phyloP scores from a whole-genome alignment of 2,329 filamentous ascomycete genomes.

The Pseudogymnoascus sp. region DNA sequence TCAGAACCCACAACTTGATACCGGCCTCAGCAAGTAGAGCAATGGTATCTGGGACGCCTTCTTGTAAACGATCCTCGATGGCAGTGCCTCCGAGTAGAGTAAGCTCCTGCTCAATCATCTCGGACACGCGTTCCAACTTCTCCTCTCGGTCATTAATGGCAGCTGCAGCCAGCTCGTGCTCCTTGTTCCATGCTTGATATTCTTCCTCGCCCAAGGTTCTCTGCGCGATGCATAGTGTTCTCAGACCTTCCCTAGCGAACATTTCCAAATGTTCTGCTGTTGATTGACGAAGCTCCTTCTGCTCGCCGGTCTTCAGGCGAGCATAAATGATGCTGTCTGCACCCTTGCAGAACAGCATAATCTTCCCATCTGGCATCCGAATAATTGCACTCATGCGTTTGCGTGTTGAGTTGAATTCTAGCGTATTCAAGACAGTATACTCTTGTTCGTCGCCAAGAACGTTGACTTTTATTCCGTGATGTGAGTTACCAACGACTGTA shows the following conservation, averaged over 20 bases:
- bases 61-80: slow-evolving; percentile 93
- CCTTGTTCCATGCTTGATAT: slow-evolving; percentile 74
- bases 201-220: slow-evolving; percentile 72
- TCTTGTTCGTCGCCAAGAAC: slow-evolving; percentile 77
- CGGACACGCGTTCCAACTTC: slow-evolving; percentile 82
- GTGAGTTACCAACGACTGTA: slow-evolving; percentile 73
- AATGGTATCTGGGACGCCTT: slow-evolving; percentile 94
- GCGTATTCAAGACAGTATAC: slow-evolving; percentile 83
- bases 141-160: slow-evolving; percentile 82
- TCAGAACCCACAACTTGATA: slow-evolving; percentile 97
- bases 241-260: slow-evolving; percentile 90
- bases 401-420: slow-evolving; percentile 94
- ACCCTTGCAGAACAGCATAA: slow-evolving; percentile 92
- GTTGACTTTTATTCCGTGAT: slow-evolving; percentile 77
- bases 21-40: slow-evolving; percentile 82
- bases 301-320: slow-evolving; percentile 74
- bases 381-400: slow-evolving; percentile 98
- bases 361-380: slow-evolving; percentile 82
- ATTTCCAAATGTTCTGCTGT: slow-evolving; percentile 95
- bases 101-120: slow-evolving; percentile 83
- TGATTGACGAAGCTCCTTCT: slow-evolving; percentile 69
- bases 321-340: slow-evolving; percentile 97
- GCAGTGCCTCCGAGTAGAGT: slow-evolving; percentile 86
- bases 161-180: slow-evolving; percentile 80
- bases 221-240: slow-evolving; percentile 89